These are phyloP conservation scores for Nyctanthes arbortristis DNA, from an alignment of 257 asterid species.

Conservation along the genomic window DNA sequence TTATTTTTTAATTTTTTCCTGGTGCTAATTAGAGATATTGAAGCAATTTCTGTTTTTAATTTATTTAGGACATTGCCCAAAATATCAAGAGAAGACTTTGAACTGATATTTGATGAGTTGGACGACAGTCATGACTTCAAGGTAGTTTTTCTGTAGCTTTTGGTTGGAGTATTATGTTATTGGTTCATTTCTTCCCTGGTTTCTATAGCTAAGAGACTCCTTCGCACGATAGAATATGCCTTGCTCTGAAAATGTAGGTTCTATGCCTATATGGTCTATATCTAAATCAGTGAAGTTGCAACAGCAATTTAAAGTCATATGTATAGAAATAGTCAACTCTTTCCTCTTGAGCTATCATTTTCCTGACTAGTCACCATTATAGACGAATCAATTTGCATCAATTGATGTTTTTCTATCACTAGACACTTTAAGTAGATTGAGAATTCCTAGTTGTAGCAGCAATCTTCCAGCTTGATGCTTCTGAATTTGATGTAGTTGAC, in stretches of 20 bases:
- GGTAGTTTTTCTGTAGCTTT: constrained; percentile 43
- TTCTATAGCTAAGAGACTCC: background rate
- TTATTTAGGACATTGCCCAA: constrained; percentile 78
- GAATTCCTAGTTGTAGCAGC: background rate
- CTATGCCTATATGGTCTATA: background rate
- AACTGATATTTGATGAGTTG: constrained; percentile 77
- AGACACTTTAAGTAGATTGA: background rate
- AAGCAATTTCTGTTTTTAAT: constrained; percentile 21
- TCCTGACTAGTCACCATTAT: no score
- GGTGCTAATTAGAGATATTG: constrained; percentile 22
- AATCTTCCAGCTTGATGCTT: background rate
- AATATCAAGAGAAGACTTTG: constrained; percentile 90
- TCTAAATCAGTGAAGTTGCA: background rate
- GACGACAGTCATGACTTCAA: constrained; percentile 87
- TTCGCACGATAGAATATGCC: background rate
- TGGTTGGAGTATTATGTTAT: background rate
- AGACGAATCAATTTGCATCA: background rate
- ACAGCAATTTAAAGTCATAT: background rate
- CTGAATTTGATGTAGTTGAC: background rate
- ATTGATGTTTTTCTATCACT: background rate
- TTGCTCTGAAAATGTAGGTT: background rate
- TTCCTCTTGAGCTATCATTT: background rate
- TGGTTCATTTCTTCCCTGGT: background rate
- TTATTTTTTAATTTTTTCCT: constrained; percentile 2
- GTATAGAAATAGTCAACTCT: background rate